These are phyloP conservation scores for Paracorniculantispora psalliotae DNA, from an alignment of 2,329 filamentous ascomycete genomes.

Conservation along the genomic window DNA sequence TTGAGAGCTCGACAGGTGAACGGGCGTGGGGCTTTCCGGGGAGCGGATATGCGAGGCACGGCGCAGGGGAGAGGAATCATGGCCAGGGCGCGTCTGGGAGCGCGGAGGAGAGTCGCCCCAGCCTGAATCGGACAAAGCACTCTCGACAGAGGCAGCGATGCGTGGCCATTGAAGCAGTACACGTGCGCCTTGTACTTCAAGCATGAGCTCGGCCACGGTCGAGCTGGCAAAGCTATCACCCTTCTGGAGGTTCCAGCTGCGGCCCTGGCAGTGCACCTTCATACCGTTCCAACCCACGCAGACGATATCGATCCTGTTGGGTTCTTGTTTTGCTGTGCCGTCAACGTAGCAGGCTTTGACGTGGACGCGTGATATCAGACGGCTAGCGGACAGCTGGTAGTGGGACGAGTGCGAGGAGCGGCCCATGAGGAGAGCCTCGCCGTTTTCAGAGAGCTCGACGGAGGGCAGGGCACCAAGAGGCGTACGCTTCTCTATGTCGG, in stretches of 20 bases:
- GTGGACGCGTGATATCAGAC: constrained; percentile 88
- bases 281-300: constrained; percentile 96
- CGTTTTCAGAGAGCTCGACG: constrained; percentile 73
- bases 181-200: constrained; percentile 89
- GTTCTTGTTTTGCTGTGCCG: constrained; percentile 60
- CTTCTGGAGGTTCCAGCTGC: constrained; percentile 79
- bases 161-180: constrained; percentile 85
- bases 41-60: constrained; percentile 58
- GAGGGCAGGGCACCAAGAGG: constrained; percentile 81
- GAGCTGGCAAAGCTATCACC: constrained; percentile 87
- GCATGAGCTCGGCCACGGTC: constrained; percentile 85
- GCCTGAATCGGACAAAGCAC: constrained; percentile 57
- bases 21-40: constrained; percentile 64
- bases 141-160: constrained; percentile 36
- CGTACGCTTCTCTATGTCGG: constrained; percentile 57
- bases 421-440: constrained; percentile 80
- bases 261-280: constrained; percentile 85
- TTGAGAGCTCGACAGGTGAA: constrained; percentile 38
- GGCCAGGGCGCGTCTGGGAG: constrained; percentile 26
- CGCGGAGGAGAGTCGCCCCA: constrained; percentile 61
- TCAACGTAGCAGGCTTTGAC: constrained; percentile 81
- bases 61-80: constrained; percentile 56
- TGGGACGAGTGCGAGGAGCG: constrained; percentile 93
- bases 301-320: constrained; percentile 77
- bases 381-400: constrained; percentile 87